Evolutionary conservation across 352 stramenopile species (phyloP), one percentile per base, ranked within the genome.

Genomic region (Peronosclerospora sorghi): DNA sequence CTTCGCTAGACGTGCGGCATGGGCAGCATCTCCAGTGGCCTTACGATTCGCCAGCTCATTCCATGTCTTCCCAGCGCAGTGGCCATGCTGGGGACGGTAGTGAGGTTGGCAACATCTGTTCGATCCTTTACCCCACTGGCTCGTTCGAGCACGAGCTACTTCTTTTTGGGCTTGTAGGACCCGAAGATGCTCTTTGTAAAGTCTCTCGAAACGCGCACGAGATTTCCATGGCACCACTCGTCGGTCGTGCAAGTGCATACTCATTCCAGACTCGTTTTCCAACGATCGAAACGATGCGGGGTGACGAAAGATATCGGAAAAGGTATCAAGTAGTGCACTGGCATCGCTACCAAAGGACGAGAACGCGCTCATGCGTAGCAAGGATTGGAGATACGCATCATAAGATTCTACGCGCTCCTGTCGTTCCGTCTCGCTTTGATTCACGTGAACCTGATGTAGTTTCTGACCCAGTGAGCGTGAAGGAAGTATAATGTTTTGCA

Each of bases 251-350:
- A 83, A 50, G 13, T 82, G 62, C 51, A 86, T 47, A 15, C 52
- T 79, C 32, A 65, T 51, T 5, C 71, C 66, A 2, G 41, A 71
- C 9, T 60, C 45, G 8, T 62, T 67, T 43, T 83, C 71, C 24
- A 80, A 37, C 26, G 65, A 61, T 4, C 67, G 67, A 29, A 84
- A 66, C 5, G 58, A 54, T 2, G 47, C 36, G 8, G 83, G 49
- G 42, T 90, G 73, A 27, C 51, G 29, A 8, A 71, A 68, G 20
- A 87, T 67, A 30, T 83, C 71, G 32, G 87, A 54, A 37, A 90
- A 90, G 1, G 54, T 58, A 52, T 87, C 64, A 3, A 90, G 57
- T 59, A 86, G 68, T 13, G 63, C 55, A 32, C 61, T 65, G 2
- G 35, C 70, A 20, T 85, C 68, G 36, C 63, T 83, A 5, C 65